Conservation (phyloP, 1,139 yeast genomes). For the Cylindricascospora bacillispora region DNA sequence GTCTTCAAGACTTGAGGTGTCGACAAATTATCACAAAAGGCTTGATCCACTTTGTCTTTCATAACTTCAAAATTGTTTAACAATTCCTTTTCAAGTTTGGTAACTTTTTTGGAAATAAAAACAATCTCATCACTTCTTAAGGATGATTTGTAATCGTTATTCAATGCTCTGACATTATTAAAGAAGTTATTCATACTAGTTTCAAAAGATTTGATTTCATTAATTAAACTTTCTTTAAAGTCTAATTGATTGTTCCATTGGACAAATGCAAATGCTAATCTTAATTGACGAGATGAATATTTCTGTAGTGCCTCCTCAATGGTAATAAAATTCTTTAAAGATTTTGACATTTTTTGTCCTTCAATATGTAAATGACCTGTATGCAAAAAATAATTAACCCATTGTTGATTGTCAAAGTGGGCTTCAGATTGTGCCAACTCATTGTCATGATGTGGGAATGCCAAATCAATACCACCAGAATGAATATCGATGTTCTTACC, state of each 20-base stretch:
- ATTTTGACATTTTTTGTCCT: conserved; percentile 96
- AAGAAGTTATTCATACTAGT: conserved; percentile 68
- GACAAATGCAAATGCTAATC: conserved; percentile 80
- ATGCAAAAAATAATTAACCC: conserved; percentile 95
- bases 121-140: conserved; percentile 32
- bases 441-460: conserved; percentile 99
- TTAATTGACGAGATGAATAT: conserved; percentile 66
- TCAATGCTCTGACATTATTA: conserved; percentile 68
- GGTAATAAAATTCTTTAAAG: conserved; percentile 87
- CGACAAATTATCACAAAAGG: conserved; percentile 79
- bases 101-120: conserved; percentile 41
- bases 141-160: conserved; percentile 34
- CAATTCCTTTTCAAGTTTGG: conserved; percentile 41
- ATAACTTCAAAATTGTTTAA: conserved; percentile 38
- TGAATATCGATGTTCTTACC: conserved; percentile 86
- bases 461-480: conserved; percentile 93
- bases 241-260: conserved; percentile 91
- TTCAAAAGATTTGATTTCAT: conserved; percentile 69
- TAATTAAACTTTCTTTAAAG: conserved; percentile 68
- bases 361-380: conserved; percentile 96
- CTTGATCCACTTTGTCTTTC: conserved; percentile 54
- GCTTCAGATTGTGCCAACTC: conserved; percentile 98
- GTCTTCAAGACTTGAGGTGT: conserved; percentile 63
- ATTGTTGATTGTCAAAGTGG: conserved; percentile 72
- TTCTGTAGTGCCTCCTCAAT: conserved; percentile 74